Conservation (phyloP, 306 rosid genomes). For the Begonia fuchsioides region DNA sequence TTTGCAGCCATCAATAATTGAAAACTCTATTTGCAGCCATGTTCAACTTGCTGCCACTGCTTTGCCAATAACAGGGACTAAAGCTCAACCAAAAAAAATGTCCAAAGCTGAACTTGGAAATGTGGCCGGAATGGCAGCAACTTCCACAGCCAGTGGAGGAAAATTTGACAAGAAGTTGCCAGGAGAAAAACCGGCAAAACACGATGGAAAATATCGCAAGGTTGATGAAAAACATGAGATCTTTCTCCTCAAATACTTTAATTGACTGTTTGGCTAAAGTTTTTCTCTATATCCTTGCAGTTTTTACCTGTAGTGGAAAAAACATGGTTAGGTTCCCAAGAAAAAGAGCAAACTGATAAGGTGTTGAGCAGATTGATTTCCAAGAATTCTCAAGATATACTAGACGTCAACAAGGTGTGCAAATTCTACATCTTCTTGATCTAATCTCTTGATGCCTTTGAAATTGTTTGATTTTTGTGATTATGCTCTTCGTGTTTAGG, state of each 20-base stretch:
- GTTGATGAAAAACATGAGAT: slow-evolving; percentile 18
- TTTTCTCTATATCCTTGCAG: slow-evolving; percentile 20
- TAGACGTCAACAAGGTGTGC: slow-evolving; percentile 61
- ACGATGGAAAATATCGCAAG: slow-evolving; percentile 81
- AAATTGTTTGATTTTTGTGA: too few species aligned
- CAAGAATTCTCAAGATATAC: slow-evolving; percentile 69
- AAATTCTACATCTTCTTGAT: too few species aligned
- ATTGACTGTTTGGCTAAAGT: slow-evolving; percentile 6
- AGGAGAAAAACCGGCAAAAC: slow-evolving; percentile 70
- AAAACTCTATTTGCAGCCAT: slow-evolving; percentile 48
- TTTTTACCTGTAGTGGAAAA: slow-evolving; percentile 84
- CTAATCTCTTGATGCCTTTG: too few species aligned
- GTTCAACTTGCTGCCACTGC: slow-evolving; percentile 81
- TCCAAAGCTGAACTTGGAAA: slow-evolving; percentile 62
- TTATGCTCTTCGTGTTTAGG: slow-evolving; percentile 27
- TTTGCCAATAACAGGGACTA: slow-evolving; percentile 86
- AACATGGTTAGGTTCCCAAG: slow-evolving; percentile 41
- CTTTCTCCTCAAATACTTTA: not conserved
- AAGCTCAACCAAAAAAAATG: slow-evolving; percentile 53
- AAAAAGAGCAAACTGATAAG: slow-evolving; percentile 73
- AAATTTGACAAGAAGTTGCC: slow-evolving; percentile 80
- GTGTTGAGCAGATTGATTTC: slow-evolving; percentile 74
- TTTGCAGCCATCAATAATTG: slow-evolving; percentile 71
- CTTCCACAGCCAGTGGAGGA: slow-evolving; percentile 93
- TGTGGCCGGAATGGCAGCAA: slow-evolving; percentile 88